Evolutionary conservation across 2,329 filamentous ascomycete genomes (phyloP).

Genomic region (Botrytis fragariae): DNA sequence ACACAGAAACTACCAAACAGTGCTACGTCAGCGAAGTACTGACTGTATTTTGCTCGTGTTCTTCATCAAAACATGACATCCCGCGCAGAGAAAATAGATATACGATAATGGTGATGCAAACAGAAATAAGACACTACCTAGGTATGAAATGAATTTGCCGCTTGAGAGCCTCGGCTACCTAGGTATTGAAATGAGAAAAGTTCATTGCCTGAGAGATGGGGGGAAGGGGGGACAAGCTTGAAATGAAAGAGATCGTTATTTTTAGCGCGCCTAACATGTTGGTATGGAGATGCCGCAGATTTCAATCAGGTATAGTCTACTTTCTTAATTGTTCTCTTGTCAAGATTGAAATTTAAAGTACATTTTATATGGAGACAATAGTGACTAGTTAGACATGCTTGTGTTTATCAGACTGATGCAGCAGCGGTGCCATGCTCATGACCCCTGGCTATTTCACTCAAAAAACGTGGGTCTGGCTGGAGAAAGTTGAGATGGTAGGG

Average conservation of each 20-base stretch:
- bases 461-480: conserved; percentile 20
- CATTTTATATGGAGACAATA: conserved; percentile 7
- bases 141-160: conserved; percentile 2
- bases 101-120: conserved; percentile 11
- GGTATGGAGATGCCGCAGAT: background rate
- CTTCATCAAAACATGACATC: conserved; percentile 10
- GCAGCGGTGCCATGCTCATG: background rate
- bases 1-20: conserved; percentile 4
- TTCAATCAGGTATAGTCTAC: background rate
- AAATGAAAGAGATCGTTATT: conserved; percentile 3
- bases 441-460: background rate
- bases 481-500: conserved; percentile 12
- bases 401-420: conserved; percentile 10
- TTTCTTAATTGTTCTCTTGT: background rate
- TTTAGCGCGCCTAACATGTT: conserved; percentile 6
- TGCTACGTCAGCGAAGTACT: conserved; percentile 14
- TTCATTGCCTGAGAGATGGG: conserved; percentile 3
- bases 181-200: conserved; percentile 9
- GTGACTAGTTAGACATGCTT: conserved; percentile 10
- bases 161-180: conserved; percentile 5
- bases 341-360: background rate
- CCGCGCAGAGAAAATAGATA: conserved; percentile 3
- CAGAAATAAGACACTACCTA: background rate
- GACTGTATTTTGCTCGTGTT: conserved; percentile 17
- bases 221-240: background rate